Percentiles rank a stretch among this genome's conserved stretches.
These are phyloP conservation scores for Termitomyces sp. DNA, from an alignment of 1,284 basidiomycete species.

Conservation along the genomic window DNA sequence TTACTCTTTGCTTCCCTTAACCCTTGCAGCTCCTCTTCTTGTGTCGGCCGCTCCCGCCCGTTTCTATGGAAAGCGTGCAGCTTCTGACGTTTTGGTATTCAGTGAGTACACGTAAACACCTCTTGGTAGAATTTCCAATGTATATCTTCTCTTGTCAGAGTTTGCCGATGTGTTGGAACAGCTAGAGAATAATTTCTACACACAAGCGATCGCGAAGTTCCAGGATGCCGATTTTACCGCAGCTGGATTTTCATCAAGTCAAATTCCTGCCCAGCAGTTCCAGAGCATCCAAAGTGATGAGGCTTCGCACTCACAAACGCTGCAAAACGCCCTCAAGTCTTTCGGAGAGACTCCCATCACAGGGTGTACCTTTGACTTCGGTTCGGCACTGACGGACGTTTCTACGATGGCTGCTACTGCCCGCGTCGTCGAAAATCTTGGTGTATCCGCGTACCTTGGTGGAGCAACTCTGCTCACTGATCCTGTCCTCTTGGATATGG, in stretches of 20 bases:
- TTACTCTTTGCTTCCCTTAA: conserved; percentile 40
- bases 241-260: conserved; percentile 62
- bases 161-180: conserved; percentile 74
- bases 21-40: conserved; percentile 45
- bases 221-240: conserved; percentile 55
- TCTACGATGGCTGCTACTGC: conserved; percentile 71
- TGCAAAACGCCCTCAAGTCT: conserved; percentile 47
- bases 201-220: conserved; percentile 64
- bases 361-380: conserved; percentile 68
- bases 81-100: conserved; percentile 52
- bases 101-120: conserved; percentile 38
- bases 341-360: conserved; percentile 52
- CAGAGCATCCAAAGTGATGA: conserved; percentile 61
- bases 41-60: conserved; percentile 48
- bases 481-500: conserved; percentile 60
- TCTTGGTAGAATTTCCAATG: background rate
- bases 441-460: conserved; percentile 77
- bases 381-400: conserved; percentile 58
- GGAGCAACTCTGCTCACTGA: conserved; percentile 63
- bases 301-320: conserved; percentile 46
- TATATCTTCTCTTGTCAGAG: conserved; percentile 35
- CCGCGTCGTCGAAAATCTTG: conserved; percentile 74
- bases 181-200: conserved; percentile 69
- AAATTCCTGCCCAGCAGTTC: conserved; percentile 60
- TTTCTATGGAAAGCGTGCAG: conserved; percentile 32